These are phyloP conservation scores for Pseudomonodictys pantanalensis DNA, from an alignment of 495 filamentous ascomycete species.

Conservation along the genomic window DNA sequence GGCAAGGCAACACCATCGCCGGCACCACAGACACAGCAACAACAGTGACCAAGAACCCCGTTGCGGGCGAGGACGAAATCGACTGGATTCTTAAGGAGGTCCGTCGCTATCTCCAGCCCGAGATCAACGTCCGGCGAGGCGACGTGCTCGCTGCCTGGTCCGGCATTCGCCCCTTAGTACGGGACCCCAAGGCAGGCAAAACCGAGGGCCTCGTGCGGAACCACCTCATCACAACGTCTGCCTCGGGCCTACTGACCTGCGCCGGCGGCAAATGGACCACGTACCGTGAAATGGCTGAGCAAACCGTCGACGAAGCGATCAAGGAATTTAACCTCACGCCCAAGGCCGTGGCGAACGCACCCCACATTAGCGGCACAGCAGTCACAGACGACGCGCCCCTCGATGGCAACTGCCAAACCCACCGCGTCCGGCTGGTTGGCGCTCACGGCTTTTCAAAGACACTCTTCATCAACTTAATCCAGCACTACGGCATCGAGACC, in stretches of 20 bases:
- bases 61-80: conserved; percentile 90
- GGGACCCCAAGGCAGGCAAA: conserved; percentile 89
- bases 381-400: conserved; percentile 67
- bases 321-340: conserved; percentile 69
- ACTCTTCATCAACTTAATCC: conserved; percentile 96
- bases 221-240: conserved; percentile 84
- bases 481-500: conserved; percentile 94
- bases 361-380: conserved; percentile 76
- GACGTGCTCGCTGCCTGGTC: conserved; percentile 97
- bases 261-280: conserved; percentile 99
- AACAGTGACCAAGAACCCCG: conserved; percentile 73
- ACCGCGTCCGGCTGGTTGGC: conserved; percentile 83
- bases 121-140: conserved; percentile 88
- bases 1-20: conserved; percentile 98
- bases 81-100: conserved; percentile 95
- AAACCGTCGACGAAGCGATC: conserved; percentile 89
- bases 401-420: conserved; percentile 87
- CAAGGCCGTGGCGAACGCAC: conserved; percentile 56
- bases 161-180: conserved; percentile 88
- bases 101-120: conserved; percentile 81
- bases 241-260: conserved; percentile 84
- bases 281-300: conserved; percentile 98
- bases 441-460: conserved; percentile 94
- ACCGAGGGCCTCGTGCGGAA: conserved; percentile 95
- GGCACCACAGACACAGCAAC: conserved; percentile 92